These are phyloP conservation scores for Plasmopara viticola DNA, from an alignment of 352 stramenopile genomes.

Conservation along the genomic window DNA sequence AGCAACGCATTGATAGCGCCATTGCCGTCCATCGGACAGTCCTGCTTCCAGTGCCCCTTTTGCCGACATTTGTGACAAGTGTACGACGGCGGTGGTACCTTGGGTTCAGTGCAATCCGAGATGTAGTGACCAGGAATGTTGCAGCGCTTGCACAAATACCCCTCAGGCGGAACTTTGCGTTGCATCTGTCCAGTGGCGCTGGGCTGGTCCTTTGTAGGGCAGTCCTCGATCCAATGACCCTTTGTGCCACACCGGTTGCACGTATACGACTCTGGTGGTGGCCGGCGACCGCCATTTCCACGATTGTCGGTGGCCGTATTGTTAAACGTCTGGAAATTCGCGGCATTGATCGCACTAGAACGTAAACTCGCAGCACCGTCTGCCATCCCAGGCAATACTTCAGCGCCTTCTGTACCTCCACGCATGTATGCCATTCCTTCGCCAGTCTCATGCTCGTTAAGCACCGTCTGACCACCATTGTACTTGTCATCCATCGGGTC, in stretches of 20 bases:
- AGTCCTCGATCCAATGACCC: slow-evolving; percentile 86
- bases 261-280: slow-evolving; percentile 79
- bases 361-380: slow-evolving; percentile 49
- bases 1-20: slow-evolving; percentile 41
- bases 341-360: slow-evolving; percentile 60
- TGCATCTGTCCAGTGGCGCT: slow-evolving; percentile 24
- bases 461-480: slow-evolving; percentile 64
- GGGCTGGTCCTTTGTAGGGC: slow-evolving; percentile 72
- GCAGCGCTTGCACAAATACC: slow-evolving; percentile 84
- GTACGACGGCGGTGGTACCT: slow-evolving; percentile 73
- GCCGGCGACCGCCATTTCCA: slow-evolving; percentile 32
- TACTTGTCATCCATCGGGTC: slow-evolving; percentile 88
- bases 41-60: slow-evolving; percentile 86
- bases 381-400: slow-evolving; percentile 67
- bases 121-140: slow-evolving; percentile 84
- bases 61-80: slow-evolving; percentile 85
- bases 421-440: slow-evolving; percentile 22
- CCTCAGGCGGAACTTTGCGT: slow-evolving; percentile 55
- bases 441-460: slow-evolving; percentile 61
- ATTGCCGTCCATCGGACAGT: slow-evolving; percentile 73
- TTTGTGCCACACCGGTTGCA: slow-evolving; percentile 84
- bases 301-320: slow-evolving; percentile 29
- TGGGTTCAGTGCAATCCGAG: slow-evolving; percentile 78
- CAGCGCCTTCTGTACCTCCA: slow-evolving; percentile 23
- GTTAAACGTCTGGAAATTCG: slow-evolving; percentile 66